A percentile compares a stretch with the other conserved stretches of the same genome.
Conservation (phyloP, 2,329 filamentous ascomycete genomes). For the Sordariomycetes sp. region DNA sequence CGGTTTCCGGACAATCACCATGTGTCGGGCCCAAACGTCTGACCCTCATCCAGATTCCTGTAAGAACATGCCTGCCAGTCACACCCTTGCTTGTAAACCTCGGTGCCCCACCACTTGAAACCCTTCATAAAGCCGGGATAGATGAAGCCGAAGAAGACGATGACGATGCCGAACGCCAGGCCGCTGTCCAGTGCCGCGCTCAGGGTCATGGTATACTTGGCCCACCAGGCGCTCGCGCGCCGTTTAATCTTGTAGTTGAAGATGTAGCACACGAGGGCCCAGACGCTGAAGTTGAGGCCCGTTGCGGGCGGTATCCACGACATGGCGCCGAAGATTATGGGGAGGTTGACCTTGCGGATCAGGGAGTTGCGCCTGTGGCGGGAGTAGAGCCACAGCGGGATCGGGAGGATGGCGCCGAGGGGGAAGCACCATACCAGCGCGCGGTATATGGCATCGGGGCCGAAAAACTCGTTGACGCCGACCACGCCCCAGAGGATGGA, state of each 20-base stretch:
- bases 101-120: slow-evolving; percentile 84
- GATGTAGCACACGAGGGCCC: slow-evolving; percentile 74
- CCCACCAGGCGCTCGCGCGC: slow-evolving; percentile 70
- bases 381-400: slow-evolving; percentile 65
- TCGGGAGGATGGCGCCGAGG: slow-evolving; percentile 64
- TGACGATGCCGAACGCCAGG: slow-evolving; percentile 70
- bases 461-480: slow-evolving; percentile 75
- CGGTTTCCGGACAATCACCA: slow-evolving; percentile 36
- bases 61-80: slow-evolving; percentile 78
- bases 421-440: slow-evolving; percentile 75
- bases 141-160: slow-evolving; percentile 81
- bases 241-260: slow-evolving; percentile 73
- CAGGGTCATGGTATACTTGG: slow-evolving; percentile 84
- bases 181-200: slow-evolving; percentile 77
- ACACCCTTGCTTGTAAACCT: slow-evolving; percentile 75
- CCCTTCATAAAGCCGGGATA: slow-evolving; percentile 66
- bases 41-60: slow-evolving; percentile 50
- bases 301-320: slow-evolving; percentile 83
- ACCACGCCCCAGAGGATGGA: slow-evolving; percentile 87
- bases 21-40: slow-evolving; percentile 54
- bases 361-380: slow-evolving; percentile 51
- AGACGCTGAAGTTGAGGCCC: slow-evolving; percentile 80
- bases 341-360: slow-evolving; percentile 69
- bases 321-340: slow-evolving; percentile 74
- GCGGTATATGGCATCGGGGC: slow-evolving; percentile 63